Base-by-base conservation (phyloP, 352 stramenopile genomes). In the Globisporangium emineosum region DNA sequence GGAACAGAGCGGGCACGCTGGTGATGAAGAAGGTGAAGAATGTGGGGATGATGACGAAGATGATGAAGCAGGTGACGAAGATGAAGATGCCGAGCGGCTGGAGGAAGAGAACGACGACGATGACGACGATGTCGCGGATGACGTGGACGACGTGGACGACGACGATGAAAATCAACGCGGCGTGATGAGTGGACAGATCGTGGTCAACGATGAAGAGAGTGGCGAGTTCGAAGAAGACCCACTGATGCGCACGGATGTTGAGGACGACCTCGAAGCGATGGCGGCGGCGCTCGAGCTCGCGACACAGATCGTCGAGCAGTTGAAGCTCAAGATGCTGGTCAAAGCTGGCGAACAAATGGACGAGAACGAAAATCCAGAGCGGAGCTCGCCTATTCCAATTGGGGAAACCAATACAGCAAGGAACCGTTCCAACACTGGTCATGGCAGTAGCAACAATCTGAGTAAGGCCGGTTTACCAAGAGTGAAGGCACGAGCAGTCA, bases 251-350 rank as follows among this genome's bases (percentile, higher is more conserved):
- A 58, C 65, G 1, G 64, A 64, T 42, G 49, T 35, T 0, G 72
- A 79, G 25, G 70, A 82, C 13, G 68, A 81, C 45, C 65, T 81
- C 21, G 77, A 86, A 60, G 71, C 73, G 3, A 74, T 80, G 6
- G 74, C 79, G 0, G 70, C 74, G 25, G 81, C 83, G 57, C 68
- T 92, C 30, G 70, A 83, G 57, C 64, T 83, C 2, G 78, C 76
- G 33, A 87, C 72, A n/a, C 71, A 79, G 27, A 76, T 86, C 19
- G 77, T 84, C 1, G 72, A 88, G 52, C 72, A 86, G 61, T 61
- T 91, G 35, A 74, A 81, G 27, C 68, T 87, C 30, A 79, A 76
- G 62, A 76, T 86, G 67, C 40, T 79, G 30, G 70, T 89, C 40
- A 81, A 82, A 55, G 76, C 69, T 0, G 67, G 71, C 3, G 67